A percentile compares a stretch with the other conserved stretches of the same genome.
Conservation (phyloP, 441 rosid genomes). For the Metrosideros polymorpha region DNA sequence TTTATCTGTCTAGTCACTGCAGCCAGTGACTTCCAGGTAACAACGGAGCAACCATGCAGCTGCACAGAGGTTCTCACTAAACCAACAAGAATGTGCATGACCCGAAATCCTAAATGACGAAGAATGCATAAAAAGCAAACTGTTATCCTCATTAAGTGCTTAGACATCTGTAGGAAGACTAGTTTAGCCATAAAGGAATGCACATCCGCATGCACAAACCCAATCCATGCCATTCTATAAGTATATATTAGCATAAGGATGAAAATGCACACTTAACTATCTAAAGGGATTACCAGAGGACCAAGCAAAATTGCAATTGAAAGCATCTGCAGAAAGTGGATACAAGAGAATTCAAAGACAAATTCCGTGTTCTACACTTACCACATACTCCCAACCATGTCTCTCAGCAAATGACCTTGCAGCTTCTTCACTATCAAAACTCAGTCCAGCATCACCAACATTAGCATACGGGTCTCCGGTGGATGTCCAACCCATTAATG, state of each 20-base stretch:
- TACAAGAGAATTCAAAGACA: not conserved
- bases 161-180: not conserved
- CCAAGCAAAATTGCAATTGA: not conserved
- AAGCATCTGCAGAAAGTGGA: not conserved
- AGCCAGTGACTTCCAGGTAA: not conserved
- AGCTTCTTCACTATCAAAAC: slow-evolving; percentile 67
- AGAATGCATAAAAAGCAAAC: not conserved
- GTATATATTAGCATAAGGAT: not conserved
- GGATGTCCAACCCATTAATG: slow-evolving; percentile 97
- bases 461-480: slow-evolving; percentile 94
- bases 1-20: not conserved
- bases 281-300: not conserved
- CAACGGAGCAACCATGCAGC: not conserved
- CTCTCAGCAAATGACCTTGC: slow-evolving; percentile 76
- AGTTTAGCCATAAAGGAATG: not conserved
- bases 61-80: not conserved
- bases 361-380: slow-evolving; percentile 10
- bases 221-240: not conserved
- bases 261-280: not conserved
- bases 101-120: not conserved
- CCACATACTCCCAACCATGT: slow-evolving; percentile 87
- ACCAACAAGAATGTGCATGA: not conserved
- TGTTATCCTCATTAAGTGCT: not conserved
- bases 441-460: slow-evolving; percentile 75
- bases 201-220: not conserved